Conservation (phyloP, 768 basidiomycete species). For the Amanita jacksonii region DNA sequence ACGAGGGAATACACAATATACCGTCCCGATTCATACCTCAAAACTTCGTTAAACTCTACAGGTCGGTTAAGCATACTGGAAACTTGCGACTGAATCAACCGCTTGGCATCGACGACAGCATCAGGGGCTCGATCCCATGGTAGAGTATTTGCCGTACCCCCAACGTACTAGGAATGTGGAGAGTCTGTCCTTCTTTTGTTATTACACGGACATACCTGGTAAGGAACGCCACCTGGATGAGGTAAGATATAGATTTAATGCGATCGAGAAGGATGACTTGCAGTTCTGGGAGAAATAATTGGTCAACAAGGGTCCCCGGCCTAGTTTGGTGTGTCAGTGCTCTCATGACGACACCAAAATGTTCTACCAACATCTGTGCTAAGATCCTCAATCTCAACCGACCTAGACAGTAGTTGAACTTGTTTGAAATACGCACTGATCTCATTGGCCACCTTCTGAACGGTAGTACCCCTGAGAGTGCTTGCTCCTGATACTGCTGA, state of each 20-base stretch:
- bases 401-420: too few relatives aligned
- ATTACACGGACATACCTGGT: conserved; percentile 39
- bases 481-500: conserved; percentile 56
- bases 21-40: conserved; percentile 32
- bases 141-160: conserved; percentile 64
- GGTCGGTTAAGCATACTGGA: conserved; percentile 29
- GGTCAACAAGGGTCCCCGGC: conserved; percentile 59
- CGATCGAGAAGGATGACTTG: conserved; percentile 25
- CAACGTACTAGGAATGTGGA: conserved; percentile 51
- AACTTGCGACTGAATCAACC: conserved; percentile 50
- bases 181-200: not conserved
- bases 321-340: conserved; percentile 27
- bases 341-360: not conserved
- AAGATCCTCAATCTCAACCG: conserved; percentile 1
- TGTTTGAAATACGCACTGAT: conserved; percentile 33
- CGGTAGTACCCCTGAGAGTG: conserved; percentile 38
- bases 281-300: conserved; percentile 85
- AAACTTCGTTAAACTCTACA: conserved; percentile 62
- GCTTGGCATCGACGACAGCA: conserved; percentile 49
- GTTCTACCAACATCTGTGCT: conserved; percentile 58
- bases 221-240: conserved; percentile 63
- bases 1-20: not conserved
- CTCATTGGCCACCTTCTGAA: conserved; percentile 70
- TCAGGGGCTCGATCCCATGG: conserved; percentile 49
- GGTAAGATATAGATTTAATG: not conserved